A percentile compares a stretch with the other conserved stretches of the same genome.
Evolutionary conservation across 129 eudicot species (phyloP).

Genomic region (Chrysanthemum lavandulifolium): DNA sequence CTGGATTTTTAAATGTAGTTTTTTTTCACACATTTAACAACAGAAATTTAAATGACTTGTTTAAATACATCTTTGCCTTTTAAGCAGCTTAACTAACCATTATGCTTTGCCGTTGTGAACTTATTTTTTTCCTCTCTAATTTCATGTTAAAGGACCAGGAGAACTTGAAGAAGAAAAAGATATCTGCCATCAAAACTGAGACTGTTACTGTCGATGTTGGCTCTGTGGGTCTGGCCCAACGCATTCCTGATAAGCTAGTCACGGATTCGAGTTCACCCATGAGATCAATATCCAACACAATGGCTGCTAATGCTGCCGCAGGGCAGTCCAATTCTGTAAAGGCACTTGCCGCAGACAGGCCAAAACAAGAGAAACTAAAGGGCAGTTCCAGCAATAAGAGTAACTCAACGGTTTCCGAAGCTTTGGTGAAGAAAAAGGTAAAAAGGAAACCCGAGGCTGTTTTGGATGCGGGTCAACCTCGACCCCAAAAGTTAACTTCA

Average conservation of each 20-base stretch:
- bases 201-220: slow-evolving; percentile 34
- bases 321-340: slow-evolving; percentile 21
- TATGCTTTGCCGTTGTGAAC: not conserved
- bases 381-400: slow-evolving; percentile 37
- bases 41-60: too few relatives aligned
- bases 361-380: slow-evolving; percentile 68
- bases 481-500: slow-evolving; percentile 42
- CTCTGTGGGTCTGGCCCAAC: slow-evolving; percentile 36
- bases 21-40: too few relatives aligned
- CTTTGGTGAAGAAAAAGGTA: slow-evolving; percentile 54
- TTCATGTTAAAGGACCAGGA: slow-evolving; percentile 49
- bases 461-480: slow-evolving; percentile 35
- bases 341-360: slow-evolving; percentile 33
- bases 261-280: slow-evolving; percentile 26
- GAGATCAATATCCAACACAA: slow-evolving; percentile 34
- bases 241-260: slow-evolving; percentile 34
- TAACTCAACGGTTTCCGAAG: slow-evolving; percentile 28
- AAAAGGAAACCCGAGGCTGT: slow-evolving; percentile 55
- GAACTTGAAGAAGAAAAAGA: slow-evolving; percentile 59
- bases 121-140: not conserved
- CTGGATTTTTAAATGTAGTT: too few relatives aligned
- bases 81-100: not conserved
- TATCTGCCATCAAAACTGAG: slow-evolving; percentile 37
- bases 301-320: slow-evolving; percentile 28
- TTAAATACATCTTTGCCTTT: too few relatives aligned